These are phyloP conservation scores for Monilinia vaccinii-corymbosi DNA, from an alignment of 2,329 filamentous ascomycete genomes.

Conservation along the genomic window DNA sequence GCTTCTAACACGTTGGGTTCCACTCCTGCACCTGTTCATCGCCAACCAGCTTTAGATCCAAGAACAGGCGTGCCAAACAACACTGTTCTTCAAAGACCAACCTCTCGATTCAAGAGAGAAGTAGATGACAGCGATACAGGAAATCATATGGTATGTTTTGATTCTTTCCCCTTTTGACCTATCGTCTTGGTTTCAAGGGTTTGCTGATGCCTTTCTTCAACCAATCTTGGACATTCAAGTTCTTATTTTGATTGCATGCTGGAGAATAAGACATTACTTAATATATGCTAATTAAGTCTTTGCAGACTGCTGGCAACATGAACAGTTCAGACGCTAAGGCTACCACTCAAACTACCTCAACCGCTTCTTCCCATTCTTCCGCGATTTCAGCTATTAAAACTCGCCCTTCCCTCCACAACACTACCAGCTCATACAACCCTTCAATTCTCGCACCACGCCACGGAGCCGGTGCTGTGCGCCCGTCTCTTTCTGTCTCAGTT, in stretches of 20 bases:
- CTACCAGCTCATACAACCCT: neutral
- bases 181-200: neutral
- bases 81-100: neutral
- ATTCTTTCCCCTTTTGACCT: neutral
- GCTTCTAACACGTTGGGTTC: neutral
- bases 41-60: neutral
- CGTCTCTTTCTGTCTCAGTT: no score
- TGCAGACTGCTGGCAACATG: neutral
- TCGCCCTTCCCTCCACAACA: neutral
- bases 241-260: neutral
- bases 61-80: neutral
- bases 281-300: neutral
- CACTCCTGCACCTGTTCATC: neutral
- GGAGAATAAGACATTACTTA: neutral
- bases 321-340: neutral
- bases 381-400: neutral
- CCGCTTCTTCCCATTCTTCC: no score
- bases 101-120: neutral
- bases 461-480: neutral
- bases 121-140: neutral
- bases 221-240: neutral
- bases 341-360: no score
- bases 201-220: neutral
- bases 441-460: neutral
- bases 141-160: neutral